Conservation (phyloP, 202 grass and related monocot genomes). For the Sporobolus alterniflorus region DNA sequence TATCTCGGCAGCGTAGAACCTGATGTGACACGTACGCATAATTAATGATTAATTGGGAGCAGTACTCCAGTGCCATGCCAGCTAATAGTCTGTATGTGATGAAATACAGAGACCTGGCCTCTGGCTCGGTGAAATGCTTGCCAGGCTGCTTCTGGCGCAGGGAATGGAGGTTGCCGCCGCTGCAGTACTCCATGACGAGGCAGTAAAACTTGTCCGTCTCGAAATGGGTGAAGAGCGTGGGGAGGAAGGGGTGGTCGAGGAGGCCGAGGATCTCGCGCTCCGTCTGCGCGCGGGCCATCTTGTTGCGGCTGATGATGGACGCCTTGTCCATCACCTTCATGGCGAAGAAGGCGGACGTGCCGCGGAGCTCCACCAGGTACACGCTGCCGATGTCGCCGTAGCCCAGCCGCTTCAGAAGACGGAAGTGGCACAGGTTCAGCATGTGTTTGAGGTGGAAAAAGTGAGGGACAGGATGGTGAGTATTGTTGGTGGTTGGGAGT, state of each 20-base stretch:
- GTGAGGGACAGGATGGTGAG: too few relatives aligned
- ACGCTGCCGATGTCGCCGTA: constrained; percentile 97
- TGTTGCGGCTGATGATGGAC: constrained; percentile 80
- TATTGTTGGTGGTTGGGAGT: too few relatives aligned
- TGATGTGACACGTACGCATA: constrained; percentile 1
- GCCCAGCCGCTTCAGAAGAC: constrained; percentile 81
- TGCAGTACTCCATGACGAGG: constrained; percentile 94
- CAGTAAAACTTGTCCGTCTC: constrained; percentile 96
- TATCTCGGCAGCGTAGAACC: constrained; percentile 80
- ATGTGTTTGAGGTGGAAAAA: too few relatives aligned
- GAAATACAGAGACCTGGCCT: constrained; percentile 43
- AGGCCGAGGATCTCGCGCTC: constrained; percentile 85
- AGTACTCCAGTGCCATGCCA: too few relatives aligned
- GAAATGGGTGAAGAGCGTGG: constrained; percentile 90
- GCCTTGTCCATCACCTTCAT: constrained; percentile 99
- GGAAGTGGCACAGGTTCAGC: constrained; percentile 70
- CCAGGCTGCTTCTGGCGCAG: constrained; percentile 78
- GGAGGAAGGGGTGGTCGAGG: constrained; percentile 91
- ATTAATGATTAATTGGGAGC: too few relatives aligned
- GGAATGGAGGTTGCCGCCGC: constrained; percentile 87
- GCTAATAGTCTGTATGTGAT: too few relatives aligned
- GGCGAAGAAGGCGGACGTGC: constrained; percentile 68
- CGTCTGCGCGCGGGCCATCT: constrained; percentile 80
- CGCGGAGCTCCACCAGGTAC: constrained; percentile 83
- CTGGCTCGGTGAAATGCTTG: constrained; percentile 82